Percentiles rank a stretch among this genome's conserved stretches.
Evolutionary conservation across 1,284 basidiomycete species (phyloP).

Genomic region (Coniferiporia weirii): DNA sequence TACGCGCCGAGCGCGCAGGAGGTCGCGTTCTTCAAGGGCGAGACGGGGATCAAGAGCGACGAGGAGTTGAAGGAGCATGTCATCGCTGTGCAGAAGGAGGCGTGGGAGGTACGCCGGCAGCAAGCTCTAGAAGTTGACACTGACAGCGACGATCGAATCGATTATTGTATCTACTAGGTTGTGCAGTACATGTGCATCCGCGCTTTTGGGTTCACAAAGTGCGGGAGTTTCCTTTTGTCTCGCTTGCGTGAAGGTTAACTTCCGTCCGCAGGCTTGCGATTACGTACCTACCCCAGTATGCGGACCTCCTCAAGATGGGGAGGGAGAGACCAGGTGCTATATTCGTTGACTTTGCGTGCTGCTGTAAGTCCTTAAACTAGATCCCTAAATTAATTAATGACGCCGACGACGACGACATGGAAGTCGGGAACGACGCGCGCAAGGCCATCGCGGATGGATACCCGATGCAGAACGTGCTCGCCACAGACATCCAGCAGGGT

Average conservation of each 20-base stretch:
- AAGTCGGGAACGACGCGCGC: constrained; percentile 25
- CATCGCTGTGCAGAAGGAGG: constrained; percentile 15
- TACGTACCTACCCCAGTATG: constrained; percentile 22
- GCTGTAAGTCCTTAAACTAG: constrained; percentile 22
- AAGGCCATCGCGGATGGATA: constrained; percentile 23
- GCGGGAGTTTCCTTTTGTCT: background rate
- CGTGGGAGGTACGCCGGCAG: constrained; percentile 10
- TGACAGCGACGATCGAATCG: background rate
- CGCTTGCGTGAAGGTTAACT: background rate
- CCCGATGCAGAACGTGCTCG: constrained; percentile 22
- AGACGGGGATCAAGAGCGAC: constrained; percentile 16
- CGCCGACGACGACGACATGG: constrained; percentile 12
- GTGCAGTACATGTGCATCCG: constrained; percentile 18
- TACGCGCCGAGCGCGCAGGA: constrained; percentile 12
- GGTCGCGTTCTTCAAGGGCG: constrained; percentile 16
- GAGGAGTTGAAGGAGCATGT: constrained; percentile 17
- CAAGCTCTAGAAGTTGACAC: too few species aligned
- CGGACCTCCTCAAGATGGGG: constrained; percentile 25
- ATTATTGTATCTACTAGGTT: too few species aligned
- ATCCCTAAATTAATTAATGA: constrained; percentile 21
- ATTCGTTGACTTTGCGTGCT: constrained; percentile 29
- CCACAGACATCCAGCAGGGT: constrained; percentile 21
- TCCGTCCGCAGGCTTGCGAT: constrained; percentile 21
- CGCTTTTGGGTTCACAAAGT: constrained; percentile 13
- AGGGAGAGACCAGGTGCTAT: constrained; percentile 24